Evolutionary conservation across 495 filamentous ascomycete species (phyloP).

Genomic region (Bombardia bombarda): DNA sequence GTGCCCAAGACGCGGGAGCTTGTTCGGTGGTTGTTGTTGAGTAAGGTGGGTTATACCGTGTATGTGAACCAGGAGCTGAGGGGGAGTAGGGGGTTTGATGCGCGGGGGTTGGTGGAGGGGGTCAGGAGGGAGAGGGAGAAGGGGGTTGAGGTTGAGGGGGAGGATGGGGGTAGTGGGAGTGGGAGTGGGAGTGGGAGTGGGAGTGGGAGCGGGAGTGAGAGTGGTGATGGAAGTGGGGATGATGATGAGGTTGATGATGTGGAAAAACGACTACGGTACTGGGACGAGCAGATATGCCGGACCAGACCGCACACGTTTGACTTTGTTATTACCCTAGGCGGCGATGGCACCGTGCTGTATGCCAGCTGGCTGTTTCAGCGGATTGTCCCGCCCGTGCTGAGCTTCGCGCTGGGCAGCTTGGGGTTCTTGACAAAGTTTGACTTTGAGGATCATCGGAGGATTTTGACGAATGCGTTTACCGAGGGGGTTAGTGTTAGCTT

Average conservation of each 20-base stretch:
- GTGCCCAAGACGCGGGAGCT: constrained; percentile 71
- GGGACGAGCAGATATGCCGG: constrained; percentile 70
- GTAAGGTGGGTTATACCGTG: constrained; percentile 62
- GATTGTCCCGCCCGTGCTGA: constrained; percentile 89
- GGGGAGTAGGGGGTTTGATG: constrained; percentile 63
- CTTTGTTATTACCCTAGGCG: constrained; percentile 89
- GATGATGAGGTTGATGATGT: constrained; percentile 39
- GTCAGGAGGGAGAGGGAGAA: constrained; percentile 22
- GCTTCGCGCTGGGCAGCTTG: constrained; percentile 83
- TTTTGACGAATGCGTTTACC: constrained; percentile 61
- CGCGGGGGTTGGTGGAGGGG: constrained; percentile 47
- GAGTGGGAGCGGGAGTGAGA: constrained; percentile 25
- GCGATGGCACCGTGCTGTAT: constrained; percentile 92
- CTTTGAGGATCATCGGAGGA: constrained; percentile 64
- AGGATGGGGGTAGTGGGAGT: constrained; percentile 38
- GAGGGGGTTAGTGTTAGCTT: constrained; percentile 87
- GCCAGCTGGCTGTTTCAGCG: constrained; percentile 95
- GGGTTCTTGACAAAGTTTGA: constrained; percentile 97
- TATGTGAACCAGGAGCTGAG: constrained; percentile 71
- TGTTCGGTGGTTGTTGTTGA: constrained; percentile 76
- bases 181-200: constrained; percentile 63
- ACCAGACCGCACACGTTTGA: constrained; percentile 82
- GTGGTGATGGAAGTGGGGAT: not conserved
- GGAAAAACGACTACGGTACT: constrained; percentile 61
- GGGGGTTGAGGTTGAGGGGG: constrained; percentile 9